Evolutionary conservation across 805 yeast species (phyloP).

Genomic region (Ogataea allantospora): DNA sequence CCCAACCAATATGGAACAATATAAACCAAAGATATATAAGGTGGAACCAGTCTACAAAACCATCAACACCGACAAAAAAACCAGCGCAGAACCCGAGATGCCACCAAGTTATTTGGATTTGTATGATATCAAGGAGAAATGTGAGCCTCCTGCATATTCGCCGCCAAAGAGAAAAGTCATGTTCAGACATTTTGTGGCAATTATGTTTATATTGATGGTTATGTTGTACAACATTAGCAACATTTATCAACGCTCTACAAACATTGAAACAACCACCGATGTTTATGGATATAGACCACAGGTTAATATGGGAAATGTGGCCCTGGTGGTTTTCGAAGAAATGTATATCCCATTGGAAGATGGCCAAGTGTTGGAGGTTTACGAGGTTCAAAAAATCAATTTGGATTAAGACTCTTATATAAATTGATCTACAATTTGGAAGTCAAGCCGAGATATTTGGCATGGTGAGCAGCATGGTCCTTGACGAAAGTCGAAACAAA

Average conservation of each 20-base stretch:
- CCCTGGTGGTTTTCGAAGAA: constrained; percentile 2
- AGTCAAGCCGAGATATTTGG: constrained; percentile 44
- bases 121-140: not conserved
- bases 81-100: not conserved
- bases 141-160: not conserved
- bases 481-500: constrained; percentile 77
- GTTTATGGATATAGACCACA: not conserved
- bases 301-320: constrained; percentile 19
- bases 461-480: constrained; percentile 85
- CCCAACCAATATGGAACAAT: constrained; percentile 33
- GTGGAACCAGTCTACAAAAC: constrained; percentile 24
- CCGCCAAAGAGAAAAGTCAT: not conserved
- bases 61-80: not conserved
- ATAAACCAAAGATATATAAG: constrained; percentile 30
- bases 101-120: not conserved
- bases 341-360: not conserved
- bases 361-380: not conserved
- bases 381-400: not conserved
- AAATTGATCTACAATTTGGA: constrained; percentile 20
- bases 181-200: not conserved
- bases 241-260: too few species aligned
- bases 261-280: too few species aligned
- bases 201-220: too few species aligned
- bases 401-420: not conserved
- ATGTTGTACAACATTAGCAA: too few species aligned